These are phyloP conservation scores for Penstemon davidsonii DNA, from an alignment of 257 asterid genomes.

Conservation along the genomic window DNA sequence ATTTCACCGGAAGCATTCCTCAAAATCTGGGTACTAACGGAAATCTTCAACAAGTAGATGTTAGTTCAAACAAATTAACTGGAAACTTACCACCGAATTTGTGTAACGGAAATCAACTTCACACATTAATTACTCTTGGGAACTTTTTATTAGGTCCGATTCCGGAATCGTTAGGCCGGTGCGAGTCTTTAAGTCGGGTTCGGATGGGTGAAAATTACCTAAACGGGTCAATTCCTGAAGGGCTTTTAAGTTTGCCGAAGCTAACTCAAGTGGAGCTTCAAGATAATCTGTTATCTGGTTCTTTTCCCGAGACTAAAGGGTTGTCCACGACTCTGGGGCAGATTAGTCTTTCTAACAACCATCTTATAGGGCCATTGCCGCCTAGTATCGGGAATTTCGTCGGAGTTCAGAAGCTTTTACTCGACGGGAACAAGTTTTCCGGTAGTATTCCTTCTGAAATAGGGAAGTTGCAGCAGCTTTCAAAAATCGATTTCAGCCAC, in stretches of 20 bases:
- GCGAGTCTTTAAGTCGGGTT: constrained; percentile 69
- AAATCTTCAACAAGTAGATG: constrained; percentile 63
- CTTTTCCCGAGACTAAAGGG: constrained; percentile 54
- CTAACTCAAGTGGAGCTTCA: constrained; percentile 88
- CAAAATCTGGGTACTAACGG: constrained; percentile 69
- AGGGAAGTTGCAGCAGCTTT: constrained; percentile 86
- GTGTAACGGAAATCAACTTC: constrained; percentile 63
- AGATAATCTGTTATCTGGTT: constrained; percentile 73
- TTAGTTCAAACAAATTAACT: constrained; percentile 85
- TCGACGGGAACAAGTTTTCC: constrained; percentile 85
- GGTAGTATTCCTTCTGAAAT: constrained; percentile 76
- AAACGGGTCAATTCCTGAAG: constrained; percentile 80
- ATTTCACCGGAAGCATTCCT: constrained; percentile 88
- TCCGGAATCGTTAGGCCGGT: constrained; percentile 74
- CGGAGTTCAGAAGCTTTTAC: constrained; percentile 87
- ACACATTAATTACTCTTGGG: constrained; percentile 70
- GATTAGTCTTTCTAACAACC: constrained; percentile 85
- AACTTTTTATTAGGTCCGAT: constrained; percentile 87
- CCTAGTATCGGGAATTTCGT: constrained; percentile 75
- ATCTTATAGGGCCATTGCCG: constrained; percentile 72
- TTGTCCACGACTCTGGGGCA: constrained; percentile 63
- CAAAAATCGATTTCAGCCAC: constrained; percentile 88
- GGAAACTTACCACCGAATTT: constrained; percentile 75
- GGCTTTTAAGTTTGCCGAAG: constrained; percentile 72
- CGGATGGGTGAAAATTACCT: constrained; percentile 91